Conservation (phyloP, 2,329 filamentous ascomycete genomes). For the Plenodomus lindquistii region DNA sequence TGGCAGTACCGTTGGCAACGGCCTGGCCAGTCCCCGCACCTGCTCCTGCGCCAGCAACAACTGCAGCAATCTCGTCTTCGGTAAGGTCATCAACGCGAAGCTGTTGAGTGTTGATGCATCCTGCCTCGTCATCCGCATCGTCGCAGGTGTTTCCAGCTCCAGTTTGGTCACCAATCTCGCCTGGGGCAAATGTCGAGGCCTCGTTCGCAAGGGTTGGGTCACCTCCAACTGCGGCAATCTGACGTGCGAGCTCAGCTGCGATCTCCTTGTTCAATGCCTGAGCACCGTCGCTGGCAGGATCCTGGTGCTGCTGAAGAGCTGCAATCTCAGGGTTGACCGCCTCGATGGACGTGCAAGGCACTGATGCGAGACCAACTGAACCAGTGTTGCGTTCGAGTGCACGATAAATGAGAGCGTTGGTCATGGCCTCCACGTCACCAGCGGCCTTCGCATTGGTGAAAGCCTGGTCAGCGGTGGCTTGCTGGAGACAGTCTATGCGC, state of each 20-base stretch:
- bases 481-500: conserved; percentile 59
- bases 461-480: conserved; percentile 61
- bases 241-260: conserved; percentile 61
- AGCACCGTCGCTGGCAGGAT: conserved; percentile 64
- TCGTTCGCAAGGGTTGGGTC: conserved; percentile 65
- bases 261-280: conserved; percentile 64
- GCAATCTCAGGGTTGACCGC: conserved; percentile 69
- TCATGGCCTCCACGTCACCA: conserved; percentile 58
- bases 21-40: neutral
- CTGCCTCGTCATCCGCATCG: conserved; percentile 50
- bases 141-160: conserved; percentile 59
- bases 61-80: conserved; percentile 56
- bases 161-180: conserved; percentile 57
- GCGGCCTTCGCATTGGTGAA: conserved; percentile 63
- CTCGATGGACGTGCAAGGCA: conserved; percentile 57
- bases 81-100: conserved; percentile 60
- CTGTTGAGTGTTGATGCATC: conserved; percentile 60
- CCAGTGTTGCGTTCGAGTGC: conserved; percentile 65
- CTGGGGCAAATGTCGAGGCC: conserved; percentile 66
- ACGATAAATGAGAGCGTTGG: conserved; percentile 57
- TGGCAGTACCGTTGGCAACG: neutral
- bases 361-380: conserved; percentile 60
- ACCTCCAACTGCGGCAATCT: conserved; percentile 64
- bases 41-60: conserved; percentile 44
- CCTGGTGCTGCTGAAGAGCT: conserved; percentile 67